phyloP scores from a whole-genome alignment of 192 early-diverging fungal genomes.

The Entomortierella chlamydospora region DNA sequence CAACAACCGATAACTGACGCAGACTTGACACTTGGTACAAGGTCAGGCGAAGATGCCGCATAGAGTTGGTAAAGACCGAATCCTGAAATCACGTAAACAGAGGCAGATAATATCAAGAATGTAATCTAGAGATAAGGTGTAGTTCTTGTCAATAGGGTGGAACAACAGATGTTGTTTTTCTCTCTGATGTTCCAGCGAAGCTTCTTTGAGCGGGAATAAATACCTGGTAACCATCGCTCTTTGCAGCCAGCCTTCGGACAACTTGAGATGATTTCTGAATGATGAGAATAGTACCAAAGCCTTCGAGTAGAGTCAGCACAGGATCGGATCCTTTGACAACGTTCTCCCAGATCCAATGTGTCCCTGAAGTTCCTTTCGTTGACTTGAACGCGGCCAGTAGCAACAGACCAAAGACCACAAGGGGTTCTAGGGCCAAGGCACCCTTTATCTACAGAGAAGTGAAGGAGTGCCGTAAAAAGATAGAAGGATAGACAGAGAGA shows the following conservation, averaged over 20 bases:
- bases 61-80: conserved; percentile 50
- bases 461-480: neutral
- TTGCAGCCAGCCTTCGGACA: conserved; percentile 31
- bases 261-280: conserved; percentile 51
- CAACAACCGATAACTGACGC: conserved; percentile 53
- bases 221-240: conserved; percentile 53
- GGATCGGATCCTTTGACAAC: conserved; percentile 48
- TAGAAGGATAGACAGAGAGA: neutral
- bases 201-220: neutral
- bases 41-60: conserved; percentile 42
- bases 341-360: conserved; percentile 39
- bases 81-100: conserved; percentile 43
- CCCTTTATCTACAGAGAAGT: conserved; percentile 18
- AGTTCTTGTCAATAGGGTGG: neutral
- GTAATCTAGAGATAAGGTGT: conserved; percentile 16
- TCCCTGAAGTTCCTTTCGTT: conserved; percentile 29
- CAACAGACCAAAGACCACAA: conserved; percentile 27
- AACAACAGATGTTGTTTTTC: neutral
- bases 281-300: conserved; percentile 49
- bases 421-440: conserved; percentile 23
- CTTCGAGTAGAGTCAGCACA: conserved; percentile 41
- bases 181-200: too few species aligned
- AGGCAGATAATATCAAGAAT: conserved; percentile 43
- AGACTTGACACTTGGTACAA: conserved; percentile 45
- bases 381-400: conserved; percentile 21